Percentiles rank a stretch among this genome's conserved stretches.
These are phyloP conservation scores for Calonectria crousiana DNA, from an alignment of 2,329 filamentous ascomycete species.

Conservation along the genomic window DNA sequence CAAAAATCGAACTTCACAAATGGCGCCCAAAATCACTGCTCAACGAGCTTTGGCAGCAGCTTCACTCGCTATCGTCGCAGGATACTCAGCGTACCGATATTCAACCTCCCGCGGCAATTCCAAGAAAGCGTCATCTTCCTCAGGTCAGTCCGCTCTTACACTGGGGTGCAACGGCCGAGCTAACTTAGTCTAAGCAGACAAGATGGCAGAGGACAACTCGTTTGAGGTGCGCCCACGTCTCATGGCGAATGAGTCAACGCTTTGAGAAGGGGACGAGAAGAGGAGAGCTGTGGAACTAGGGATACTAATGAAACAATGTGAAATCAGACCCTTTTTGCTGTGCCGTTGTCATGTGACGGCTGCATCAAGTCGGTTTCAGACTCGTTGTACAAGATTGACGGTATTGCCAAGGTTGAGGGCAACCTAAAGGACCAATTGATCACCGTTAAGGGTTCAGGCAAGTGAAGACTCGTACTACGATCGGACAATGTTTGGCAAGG, in stretches of 20 bases:
- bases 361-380: slow-evolving; percentile 90
- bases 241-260: slow-evolving; percentile 36
- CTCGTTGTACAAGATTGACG: slow-evolving; percentile 80
- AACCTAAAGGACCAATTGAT: slow-evolving; percentile 87
- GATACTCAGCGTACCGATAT: slow-evolving; percentile 47
- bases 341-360: slow-evolving; percentile 90
- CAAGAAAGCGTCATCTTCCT: slow-evolving; percentile 34
- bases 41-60: slow-evolving; percentile 43
- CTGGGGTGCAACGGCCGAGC: slow-evolving; percentile 30
- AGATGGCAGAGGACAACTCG: slow-evolving; percentile 59
- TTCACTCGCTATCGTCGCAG: slow-evolving; percentile 44
- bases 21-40: slow-evolving; percentile 45
- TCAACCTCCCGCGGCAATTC: slow-evolving; percentile 35
- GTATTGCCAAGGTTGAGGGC: slow-evolving; percentile 85
- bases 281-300: slow-evolving; percentile 31
- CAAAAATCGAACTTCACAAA: slow-evolving; percentile 35
- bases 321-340: slow-evolving; percentile 88
- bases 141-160: slow-evolving; percentile 45
- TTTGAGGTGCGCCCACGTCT: slow-evolving; percentile 57
- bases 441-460: slow-evolving; percentile 85
- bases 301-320: slow-evolving; percentile 52
- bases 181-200: slow-evolving; percentile 43
- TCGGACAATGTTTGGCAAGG: slow-evolving; percentile 15
- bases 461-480: slow-evolving; percentile 35
- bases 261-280: slow-evolving; percentile 41